Base-by-base conservation (phyloP, 1,284 basidiomycete species). In the Tilletia horrida region DNA sequence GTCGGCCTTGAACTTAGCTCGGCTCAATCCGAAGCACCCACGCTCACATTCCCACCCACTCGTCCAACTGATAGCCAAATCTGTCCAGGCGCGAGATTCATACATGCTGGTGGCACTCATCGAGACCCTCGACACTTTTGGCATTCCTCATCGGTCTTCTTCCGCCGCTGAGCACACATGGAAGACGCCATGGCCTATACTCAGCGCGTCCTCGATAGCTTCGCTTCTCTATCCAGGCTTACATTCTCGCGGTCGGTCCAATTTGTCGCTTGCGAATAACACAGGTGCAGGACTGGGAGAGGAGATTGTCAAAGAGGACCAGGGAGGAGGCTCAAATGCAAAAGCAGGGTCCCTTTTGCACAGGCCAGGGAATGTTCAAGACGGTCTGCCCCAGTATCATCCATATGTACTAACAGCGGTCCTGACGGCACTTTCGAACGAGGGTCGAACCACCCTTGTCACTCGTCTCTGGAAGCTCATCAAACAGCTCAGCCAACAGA, bases 381-480 rank as follows among this genome's bases (percentile, higher is more conserved):
- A 40, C 3, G 50, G 11, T 18, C 55, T 35, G 16, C 55, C 55
- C 16, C 55, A 59, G 29, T 27, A 59, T n/a, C 23, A 29, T 40
- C 55, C 55, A 3, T 18, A 31, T 7, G 55, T 59, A 3, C 13
- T 31, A n/a, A 59, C 55, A n/a, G 55, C 55, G 13, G 55, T 59
- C 13, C n/a, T 59, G 29, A 59, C 55, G 29, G 55, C 55, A 9
- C 55, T 59, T 3, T 18, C 27, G 13, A 25, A 59, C 14, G 55
- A 59, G 29, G 27, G 55, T 21, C 27, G 31, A 7, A 11, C 27
- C 29, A 40, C 11, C 14, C 11, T 59, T 16, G 27, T 59, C 27
- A 31, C 18, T 59, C 27, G 55, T 3, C 16, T 59, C 3, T 59
- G 55, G 55, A 29, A 18, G 55, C 27, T 59, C 25, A 59, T 59